These are phyloP conservation scores for Gracilaria vermiculophylla DNA, from an alignment of 23 red algal genomes.

Conservation along the genomic window DNA sequence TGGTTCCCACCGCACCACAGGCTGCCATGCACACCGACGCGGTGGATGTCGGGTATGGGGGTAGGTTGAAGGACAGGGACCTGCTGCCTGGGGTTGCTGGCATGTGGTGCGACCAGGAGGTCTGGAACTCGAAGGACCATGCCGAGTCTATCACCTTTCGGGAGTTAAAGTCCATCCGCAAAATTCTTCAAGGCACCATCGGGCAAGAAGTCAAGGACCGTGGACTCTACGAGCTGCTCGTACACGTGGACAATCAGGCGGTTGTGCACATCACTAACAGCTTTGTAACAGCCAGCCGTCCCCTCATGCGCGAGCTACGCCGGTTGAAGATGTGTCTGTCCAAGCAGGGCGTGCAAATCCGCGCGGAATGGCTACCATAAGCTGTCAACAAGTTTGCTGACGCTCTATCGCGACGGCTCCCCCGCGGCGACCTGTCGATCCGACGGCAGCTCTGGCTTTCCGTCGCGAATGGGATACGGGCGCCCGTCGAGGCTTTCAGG, in stretches of 20 bases:
- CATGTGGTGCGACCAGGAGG: neutral
- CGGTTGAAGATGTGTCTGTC: neutral
- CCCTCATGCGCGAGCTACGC: conserved; percentile 9
- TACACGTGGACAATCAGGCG: conserved; percentile 40
- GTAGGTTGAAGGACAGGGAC: neutral
- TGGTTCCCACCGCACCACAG: neutral
- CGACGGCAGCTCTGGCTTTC: conserved; percentile 31
- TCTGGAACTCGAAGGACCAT: conserved; percentile 39
- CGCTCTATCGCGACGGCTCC: conserved; percentile 20
- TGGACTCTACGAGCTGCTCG: neutral
- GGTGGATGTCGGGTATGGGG: conserved; percentile 21
- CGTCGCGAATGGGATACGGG: conserved; percentile 20
- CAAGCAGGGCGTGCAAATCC: neutral
- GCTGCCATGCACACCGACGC: conserved; percentile 39
- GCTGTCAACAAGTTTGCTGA: neutral
- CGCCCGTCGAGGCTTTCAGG: neutral
- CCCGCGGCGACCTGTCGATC: conserved; percentile 9
- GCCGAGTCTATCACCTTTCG: neutral
- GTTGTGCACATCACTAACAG: conserved; percentile 39
- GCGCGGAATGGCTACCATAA: neutral
- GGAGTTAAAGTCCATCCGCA: conserved; percentile 22
- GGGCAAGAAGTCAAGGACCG: neutral
- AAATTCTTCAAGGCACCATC: neutral
- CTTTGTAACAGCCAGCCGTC: conserved; percentile 15
- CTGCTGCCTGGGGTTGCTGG: neutral